Evolutionary conservation across 225 moss, liverwort and hornwort species (phyloP).

Genomic region (Bryum argenteum): DNA sequence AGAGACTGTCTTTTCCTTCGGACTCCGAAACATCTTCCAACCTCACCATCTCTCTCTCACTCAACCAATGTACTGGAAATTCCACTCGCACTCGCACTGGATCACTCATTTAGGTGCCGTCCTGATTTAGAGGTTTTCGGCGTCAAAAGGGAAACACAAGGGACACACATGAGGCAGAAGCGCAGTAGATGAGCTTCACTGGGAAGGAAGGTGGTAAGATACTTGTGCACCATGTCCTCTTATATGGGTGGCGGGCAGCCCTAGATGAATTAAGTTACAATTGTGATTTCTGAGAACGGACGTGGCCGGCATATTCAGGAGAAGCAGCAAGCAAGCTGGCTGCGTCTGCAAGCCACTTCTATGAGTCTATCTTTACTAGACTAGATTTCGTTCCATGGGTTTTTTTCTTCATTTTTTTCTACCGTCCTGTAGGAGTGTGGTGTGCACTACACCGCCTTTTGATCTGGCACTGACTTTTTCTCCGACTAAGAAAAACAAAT

Average conservation of each 20-base stretch:
- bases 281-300: neutral
- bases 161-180: neutral
- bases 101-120: too few relatives aligned
- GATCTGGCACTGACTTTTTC: neutral
- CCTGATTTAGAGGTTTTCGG: neutral
- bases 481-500: neutral
- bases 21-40: conserved; percentile 15
- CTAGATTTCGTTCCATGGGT: neutral
- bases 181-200: neutral
- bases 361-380: neutral
- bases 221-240: conserved; percentile 3
- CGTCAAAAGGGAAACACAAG: neutral
- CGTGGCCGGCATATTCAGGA: neutral
- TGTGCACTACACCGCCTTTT: neutral
- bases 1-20: conserved; percentile 61
- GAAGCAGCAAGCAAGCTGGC: neutral
- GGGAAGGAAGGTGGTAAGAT: neutral
- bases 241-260: neutral
- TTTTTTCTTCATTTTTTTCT: too few relatives aligned
- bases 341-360: neutral
- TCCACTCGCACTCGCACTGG: too few relatives aligned
- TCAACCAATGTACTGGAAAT: neutral
- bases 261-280: neutral
- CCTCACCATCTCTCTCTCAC: neutral
- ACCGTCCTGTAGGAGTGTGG: too few relatives aligned